Evolutionary conservation across 768 basidiomycete genomes (phyloP).

Genomic region (Kwoniella bestiolae): DNA sequence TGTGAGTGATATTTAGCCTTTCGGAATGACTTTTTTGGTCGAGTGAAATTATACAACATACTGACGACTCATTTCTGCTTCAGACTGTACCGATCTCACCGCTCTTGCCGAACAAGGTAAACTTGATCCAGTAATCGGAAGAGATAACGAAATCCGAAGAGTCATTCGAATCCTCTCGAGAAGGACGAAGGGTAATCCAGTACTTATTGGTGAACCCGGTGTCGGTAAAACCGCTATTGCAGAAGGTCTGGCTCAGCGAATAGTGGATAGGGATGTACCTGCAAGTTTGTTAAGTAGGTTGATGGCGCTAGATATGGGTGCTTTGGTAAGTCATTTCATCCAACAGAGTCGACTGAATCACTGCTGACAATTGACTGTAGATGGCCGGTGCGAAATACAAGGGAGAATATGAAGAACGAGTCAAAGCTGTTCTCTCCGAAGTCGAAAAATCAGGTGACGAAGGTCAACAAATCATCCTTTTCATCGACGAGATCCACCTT

Average conservation of each 20-base stretch:
- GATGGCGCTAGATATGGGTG: constrained; percentile 86
- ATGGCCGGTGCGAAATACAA: constrained; percentile 67
- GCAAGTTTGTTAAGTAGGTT: constrained; percentile 53
- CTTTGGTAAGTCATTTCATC: constrained; percentile 92
- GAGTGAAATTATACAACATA: too few relatives aligned
- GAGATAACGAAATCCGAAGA: constrained; percentile 86
- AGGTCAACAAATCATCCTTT: constrained; percentile 81
- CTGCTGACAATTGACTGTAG: constrained; percentile 61
- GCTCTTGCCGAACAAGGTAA: constrained; percentile 58
- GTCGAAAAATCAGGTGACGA: constrained; percentile 84
- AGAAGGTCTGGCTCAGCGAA: constrained; percentile 93
- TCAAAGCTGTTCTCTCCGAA: constrained; percentile 88
- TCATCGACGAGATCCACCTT: constrained; percentile 90
- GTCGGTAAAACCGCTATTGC: constrained; percentile 95
- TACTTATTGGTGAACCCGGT: constrained; percentile 84
- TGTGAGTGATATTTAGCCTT: too few relatives aligned
- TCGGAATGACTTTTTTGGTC: too few relatives aligned
- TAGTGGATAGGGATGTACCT: constrained; percentile 81
- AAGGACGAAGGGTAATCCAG: constrained; percentile 94
- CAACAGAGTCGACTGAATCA: too few relatives aligned
- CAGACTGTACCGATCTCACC: constrained; percentile 58
- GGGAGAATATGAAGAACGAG: constrained; percentile 94
- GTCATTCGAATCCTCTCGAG: constrained; percentile 77
- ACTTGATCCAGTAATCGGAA: constrained; percentile 60
- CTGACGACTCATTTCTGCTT: not conserved